Conservation (phyloP, 495 filamentous ascomycete genomes). For the Penicillium arizonense region DNA sequence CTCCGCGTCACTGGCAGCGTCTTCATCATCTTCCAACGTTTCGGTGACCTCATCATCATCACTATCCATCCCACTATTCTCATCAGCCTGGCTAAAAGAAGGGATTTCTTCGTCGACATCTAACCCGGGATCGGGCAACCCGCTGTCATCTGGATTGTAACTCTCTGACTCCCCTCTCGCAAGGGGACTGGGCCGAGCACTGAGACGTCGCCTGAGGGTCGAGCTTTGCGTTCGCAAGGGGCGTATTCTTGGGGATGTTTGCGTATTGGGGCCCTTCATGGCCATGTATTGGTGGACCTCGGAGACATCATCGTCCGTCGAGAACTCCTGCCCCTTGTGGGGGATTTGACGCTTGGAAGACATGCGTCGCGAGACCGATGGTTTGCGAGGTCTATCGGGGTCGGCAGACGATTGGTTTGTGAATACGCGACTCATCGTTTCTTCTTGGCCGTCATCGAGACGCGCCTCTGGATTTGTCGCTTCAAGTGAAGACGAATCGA, state of each 20-base stretch:
- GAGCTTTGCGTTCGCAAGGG: slow-evolving; percentile 53
- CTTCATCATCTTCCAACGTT: slow-evolving; percentile 49
- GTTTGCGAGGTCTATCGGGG: slow-evolving; percentile 65
- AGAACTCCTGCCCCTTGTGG: slow-evolving; percentile 84
- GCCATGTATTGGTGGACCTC: slow-evolving; percentile 69
- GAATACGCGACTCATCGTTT: slow-evolving; percentile 25
- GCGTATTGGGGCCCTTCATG: slow-evolving; percentile 29
- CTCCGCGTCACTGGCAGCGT: slow-evolving; percentile 70
- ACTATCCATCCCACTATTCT: slow-evolving; percentile 17
- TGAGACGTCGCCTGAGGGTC: slow-evolving; percentile 67
- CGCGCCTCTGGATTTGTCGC: slow-evolving; percentile 23
- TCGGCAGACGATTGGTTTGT: slow-evolving; percentile 56
- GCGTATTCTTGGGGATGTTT: slow-evolving; percentile 38
- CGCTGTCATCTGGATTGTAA: slow-evolving; percentile 44
- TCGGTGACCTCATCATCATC: slow-evolving; percentile 27
- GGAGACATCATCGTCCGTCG: slow-evolving; percentile 83
- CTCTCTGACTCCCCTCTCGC: slow-evolving; percentile 57
- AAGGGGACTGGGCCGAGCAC: slow-evolving; percentile 55
- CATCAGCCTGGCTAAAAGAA: slow-evolving; percentile 25
- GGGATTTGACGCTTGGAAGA: slow-evolving; percentile 73
- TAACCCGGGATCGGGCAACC: slow-evolving; percentile 31
- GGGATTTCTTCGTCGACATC: slow-evolving; percentile 20
- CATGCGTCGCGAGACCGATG: slow-evolving; percentile 64
- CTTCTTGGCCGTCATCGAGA: slow-evolving; percentile 32
- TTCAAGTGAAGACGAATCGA: slow-evolving; percentile 30